phyloP scores from a whole-genome alignment of 2,329 filamentous ascomycete species.

The Penicillium sp. region DNA sequence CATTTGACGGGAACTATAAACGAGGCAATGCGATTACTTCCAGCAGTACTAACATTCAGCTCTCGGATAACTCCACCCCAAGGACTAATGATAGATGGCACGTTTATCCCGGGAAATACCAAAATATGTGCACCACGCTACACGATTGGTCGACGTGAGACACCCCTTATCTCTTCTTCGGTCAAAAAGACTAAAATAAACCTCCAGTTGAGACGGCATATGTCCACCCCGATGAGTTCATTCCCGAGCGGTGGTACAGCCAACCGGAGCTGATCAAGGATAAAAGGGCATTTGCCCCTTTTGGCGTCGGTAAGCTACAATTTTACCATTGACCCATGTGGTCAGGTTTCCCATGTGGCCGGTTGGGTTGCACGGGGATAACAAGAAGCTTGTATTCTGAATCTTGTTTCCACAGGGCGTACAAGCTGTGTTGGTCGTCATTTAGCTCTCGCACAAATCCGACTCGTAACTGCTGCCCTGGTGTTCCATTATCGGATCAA shows the following conservation, averaged over 20 bases:
- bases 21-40: slow-evolving; percentile 1
- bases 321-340: background rate
- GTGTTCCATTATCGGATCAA: background rate
- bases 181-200: background rate
- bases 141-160: slow-evolving; percentile 3
- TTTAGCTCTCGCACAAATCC: slow-evolving; percentile 7
- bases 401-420: background rate
- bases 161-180: background rate
- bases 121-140: slow-evolving; percentile 3
- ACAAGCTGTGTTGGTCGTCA: slow-evolving; percentile 9
- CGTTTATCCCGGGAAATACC: slow-evolving; percentile 1
- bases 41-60: background rate
- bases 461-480: background rate
- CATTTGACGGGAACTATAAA: slow-evolving; percentile 4
- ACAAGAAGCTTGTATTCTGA: background rate
- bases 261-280: slow-evolving; percentile 20
- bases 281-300: slow-evolving; percentile 19
- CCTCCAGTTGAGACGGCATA: slow-evolving; percentile 29
- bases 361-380: background rate
- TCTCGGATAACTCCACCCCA: slow-evolving; percentile 1
- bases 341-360: background rate
- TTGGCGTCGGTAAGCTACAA: slow-evolving; percentile 17
- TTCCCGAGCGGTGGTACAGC: slow-evolving; percentile 37
- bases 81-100: background rate
- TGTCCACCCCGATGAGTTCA: slow-evolving; percentile 39